Base-by-base conservation (phyloP, 1,139 yeast genomes). In the Oligophagozyma castellii region DNA sequence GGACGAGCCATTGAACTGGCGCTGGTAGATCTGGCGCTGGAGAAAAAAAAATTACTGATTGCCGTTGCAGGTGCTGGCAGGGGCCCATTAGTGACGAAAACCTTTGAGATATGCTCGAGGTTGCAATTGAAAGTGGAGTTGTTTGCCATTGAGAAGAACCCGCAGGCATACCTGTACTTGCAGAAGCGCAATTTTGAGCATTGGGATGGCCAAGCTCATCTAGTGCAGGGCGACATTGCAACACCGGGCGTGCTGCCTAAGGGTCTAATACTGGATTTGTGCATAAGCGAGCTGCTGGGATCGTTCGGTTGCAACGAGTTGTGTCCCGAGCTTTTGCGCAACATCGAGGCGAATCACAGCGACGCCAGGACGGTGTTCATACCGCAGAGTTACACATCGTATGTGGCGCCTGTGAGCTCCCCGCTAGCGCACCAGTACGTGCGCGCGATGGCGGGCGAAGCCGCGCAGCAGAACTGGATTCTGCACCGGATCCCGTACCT, bases 261-360 rank as follows among this genome's bases (percentile, higher is more conserved):
- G 5, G 13, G 7, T 11, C 27, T 14, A 15, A 43, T 37, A 13
- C 61, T 65, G 29, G 67, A 78, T 43, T 47, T 84, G 25, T 65
- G 84, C 10, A 63, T 86, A 2, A 77, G 93, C 24, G 96, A 86
- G 48, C 58, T 86, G 18, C 53, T 86, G 16, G 95, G 95, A 2
- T 80, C 94, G 5, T 77, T 84, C 56, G 95, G 93, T 1, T 89
- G 92, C 51, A 86, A 86, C 51, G 96, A 86, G 48, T 60, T 80
- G 11, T 65, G 81, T 10, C 95, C 95, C 0, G 96, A 86, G 46
- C 75, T 92, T 34, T 42, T 73, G 4, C 42, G 48, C 14, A 43
- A 55, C 1, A 42, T 59, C n/a, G 58, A 57, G 27, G 39, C 42
- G 22, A 40, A 41, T 26, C 55, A 49, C 48, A 11, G 56, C 43